These are phyloP conservation scores for Rhizodiscina lignyota DNA, from an alignment of 495 filamentous ascomycete species.

Conservation along the genomic window DNA sequence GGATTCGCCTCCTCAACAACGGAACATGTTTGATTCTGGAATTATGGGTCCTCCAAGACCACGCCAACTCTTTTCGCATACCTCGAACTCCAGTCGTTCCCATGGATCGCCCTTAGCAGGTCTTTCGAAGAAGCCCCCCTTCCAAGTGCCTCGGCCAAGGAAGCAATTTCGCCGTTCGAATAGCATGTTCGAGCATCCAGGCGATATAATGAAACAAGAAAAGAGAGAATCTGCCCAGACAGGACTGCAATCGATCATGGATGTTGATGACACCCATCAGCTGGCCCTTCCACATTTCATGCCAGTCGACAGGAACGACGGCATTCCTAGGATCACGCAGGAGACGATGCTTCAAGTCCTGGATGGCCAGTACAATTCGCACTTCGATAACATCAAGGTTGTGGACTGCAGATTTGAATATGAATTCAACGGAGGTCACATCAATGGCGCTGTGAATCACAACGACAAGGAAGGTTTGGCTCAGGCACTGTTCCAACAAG, in stretches of 20 bases:
- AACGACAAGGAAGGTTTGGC: constrained; percentile 86
- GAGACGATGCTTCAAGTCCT: constrained; percentile 69
- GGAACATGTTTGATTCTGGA: constrained; percentile 34
- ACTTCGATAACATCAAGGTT: constrained; percentile 62
- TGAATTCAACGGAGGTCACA: constrained; percentile 94
- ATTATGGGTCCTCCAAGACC: constrained; percentile 37
- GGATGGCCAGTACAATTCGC: constrained; percentile 60
- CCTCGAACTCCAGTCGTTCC: constrained; percentile 31
- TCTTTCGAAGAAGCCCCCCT: constrained; percentile 54
- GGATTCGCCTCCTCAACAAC: constrained; percentile 61
- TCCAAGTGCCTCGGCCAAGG: constrained; percentile 57
- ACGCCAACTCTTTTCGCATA: constrained; percentile 40
- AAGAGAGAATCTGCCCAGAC: constrained; percentile 21
- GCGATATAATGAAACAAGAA: constrained; percentile 61
- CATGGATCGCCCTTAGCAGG: constrained; percentile 56
- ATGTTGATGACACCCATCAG: constrained; percentile 52
- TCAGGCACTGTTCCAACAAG: constrained; percentile 49
- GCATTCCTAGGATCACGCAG: constrained; percentile 71
- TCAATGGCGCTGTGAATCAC: constrained; percentile 80
- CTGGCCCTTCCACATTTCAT: constrained; percentile 72
- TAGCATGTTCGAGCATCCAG: constrained; percentile 93
- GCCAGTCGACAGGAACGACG: constrained; percentile 62
- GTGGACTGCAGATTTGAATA: constrained; percentile 98
- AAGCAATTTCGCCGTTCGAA: constrained; percentile 81
- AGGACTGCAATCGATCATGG: constrained; percentile 54